These are phyloP conservation scores for Daedaleopsis nitida DNA, from an alignment of 768 basidiomycete genomes.

Conservation along the genomic window DNA sequence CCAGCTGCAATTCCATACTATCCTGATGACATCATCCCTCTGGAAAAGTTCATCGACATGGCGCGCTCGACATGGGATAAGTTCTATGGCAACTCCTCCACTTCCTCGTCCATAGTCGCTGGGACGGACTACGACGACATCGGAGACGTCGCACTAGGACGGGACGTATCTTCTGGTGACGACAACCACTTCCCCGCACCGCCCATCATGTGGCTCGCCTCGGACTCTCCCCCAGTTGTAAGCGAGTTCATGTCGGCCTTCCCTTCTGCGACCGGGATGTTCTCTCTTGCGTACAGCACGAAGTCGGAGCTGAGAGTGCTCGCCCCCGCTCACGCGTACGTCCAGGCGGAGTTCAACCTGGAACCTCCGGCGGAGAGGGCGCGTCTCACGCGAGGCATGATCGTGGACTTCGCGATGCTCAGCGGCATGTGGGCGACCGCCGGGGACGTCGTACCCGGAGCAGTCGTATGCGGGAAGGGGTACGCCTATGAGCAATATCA, in stretches of 20 bases:
- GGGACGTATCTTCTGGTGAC: slow-evolving; percentile 11
- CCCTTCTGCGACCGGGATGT: slow-evolving; percentile 37
- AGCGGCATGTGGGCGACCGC: slow-evolving; percentile 60
- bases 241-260: slow-evolving; percentile 46
- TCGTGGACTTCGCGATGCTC: slow-evolving; percentile 69
- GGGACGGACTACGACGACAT: slow-evolving; percentile 1
- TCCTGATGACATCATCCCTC: slow-evolving; percentile 42
- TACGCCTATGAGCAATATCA: slow-evolving; percentile 1
- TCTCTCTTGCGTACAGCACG: slow-evolving; percentile 47
- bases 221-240: slow-evolving; percentile 53
- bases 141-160: background rate
- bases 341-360: slow-evolving; percentile 51
- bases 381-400: slow-evolving; percentile 58
- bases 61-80: slow-evolving; percentile 44
- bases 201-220: slow-evolving; percentile 57
- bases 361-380: slow-evolving; percentile 44
- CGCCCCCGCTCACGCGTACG: slow-evolving; percentile 55
- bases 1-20: slow-evolving; percentile 13
- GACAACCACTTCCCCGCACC: slow-evolving; percentile 27
- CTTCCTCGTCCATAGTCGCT: background rate
- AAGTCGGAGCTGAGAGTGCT: slow-evolving; percentile 46
- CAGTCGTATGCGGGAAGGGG: slow-evolving; percentile 54
- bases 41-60: slow-evolving; percentile 48
- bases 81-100: slow-evolving; percentile 32
- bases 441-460: slow-evolving; percentile 48